Base-by-base conservation (phyloP, 208 protist species). In the Acanthamoeba lenticulata region DNA sequence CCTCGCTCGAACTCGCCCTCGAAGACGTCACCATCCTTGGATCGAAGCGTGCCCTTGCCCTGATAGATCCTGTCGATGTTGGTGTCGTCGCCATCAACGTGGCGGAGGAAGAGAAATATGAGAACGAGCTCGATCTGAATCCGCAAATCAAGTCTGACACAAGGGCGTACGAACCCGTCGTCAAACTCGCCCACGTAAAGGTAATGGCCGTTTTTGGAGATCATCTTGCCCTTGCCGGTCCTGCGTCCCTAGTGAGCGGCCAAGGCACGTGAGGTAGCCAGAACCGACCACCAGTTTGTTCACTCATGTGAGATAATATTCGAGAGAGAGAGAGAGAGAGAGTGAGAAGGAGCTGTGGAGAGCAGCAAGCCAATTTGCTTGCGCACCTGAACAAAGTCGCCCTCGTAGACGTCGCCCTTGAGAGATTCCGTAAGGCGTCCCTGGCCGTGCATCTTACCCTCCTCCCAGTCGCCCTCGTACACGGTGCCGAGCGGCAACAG, bases 401-500 rank as follows among this genome's bases (percentile, higher is more conserved):
- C 83, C 3, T 90, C 83, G 38, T 90, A 90, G 6, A 69, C 55
- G 55, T n/a, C 55, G n/a, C 36, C 83, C 44, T 1, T 57, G 17
- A 11, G 11, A 24, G 77, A 17, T 34, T n/a, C n/a, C 24, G 45
- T 49, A 52, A 72, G 55, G 11, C 52, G 45, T 21, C 83, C 83
- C 32, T 62, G 27, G 19, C 83, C 83, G 36, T 90, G 83, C 52
- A 62, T 62, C 24, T 44, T 24, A 17, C 83, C 83, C 21, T 90
- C 55, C 24, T 90, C 55, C 83, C 83, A 90, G 27, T 45, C 36
- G 83, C 83, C 83, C 55, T 62, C 55, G 27, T 90, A 90, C 34
- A 69, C 55, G 32, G 45, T 69, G 32, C 83, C 83, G 44, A 86
- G 77, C 24, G 52, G 77, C 29, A 86, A 44, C 29, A 86, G 29